Base-by-base conservation (phyloP, 2,329 filamentous ascomycete genomes). In the Orbilia oligospora region DNA sequence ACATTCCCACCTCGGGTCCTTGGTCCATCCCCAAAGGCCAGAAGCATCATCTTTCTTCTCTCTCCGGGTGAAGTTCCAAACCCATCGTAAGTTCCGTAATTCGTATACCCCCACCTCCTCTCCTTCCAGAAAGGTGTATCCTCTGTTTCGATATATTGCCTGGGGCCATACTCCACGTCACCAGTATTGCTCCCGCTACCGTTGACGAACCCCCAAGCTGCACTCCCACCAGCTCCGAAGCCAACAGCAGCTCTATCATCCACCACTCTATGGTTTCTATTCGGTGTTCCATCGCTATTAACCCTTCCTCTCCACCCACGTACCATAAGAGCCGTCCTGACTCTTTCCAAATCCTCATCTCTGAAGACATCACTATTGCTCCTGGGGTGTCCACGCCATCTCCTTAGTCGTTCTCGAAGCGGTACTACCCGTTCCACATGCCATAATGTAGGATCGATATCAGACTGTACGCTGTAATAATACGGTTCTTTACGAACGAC, bases 121-220 rank as follows among this genome's bases (percentile, higher is more conserved):
- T 78, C 66, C 46, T 78, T 78, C 75, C 75, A 78, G 24, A 78
- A 78, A 33, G 75, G 75, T 9, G 75, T 78, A 24, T 78, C 75
- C 44, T 78, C 75, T 2, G 75, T 72, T 33, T 78, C 75, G 30
- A 78, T 53, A 22, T 78, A 78, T 55, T 68, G 49, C 44, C 75
- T 63, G 24, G 75, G 75, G 0, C 75, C 75, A 10, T 53, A 27
- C 36, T 78, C 75, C 12, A 68, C 68, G 30, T 78, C 75, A 0
- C 41, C 30, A 41, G 14, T n/a, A 18, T 8, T n/a, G 16, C 63
- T 53, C 16, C 16, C 49, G 49, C 24, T 51, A 30, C 41, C 12
- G 16, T 49, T 61, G n/a, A 12, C 48, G n/a, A 53, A 76, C 12
- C 75, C 75, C 61, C 46, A 64, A 16, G 53, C 75, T 3, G 61